These are phyloP conservation scores for Tetrapisispora phaffii DNA, from an alignment of 805 yeast genomes.

Conservation along the genomic window DNA sequence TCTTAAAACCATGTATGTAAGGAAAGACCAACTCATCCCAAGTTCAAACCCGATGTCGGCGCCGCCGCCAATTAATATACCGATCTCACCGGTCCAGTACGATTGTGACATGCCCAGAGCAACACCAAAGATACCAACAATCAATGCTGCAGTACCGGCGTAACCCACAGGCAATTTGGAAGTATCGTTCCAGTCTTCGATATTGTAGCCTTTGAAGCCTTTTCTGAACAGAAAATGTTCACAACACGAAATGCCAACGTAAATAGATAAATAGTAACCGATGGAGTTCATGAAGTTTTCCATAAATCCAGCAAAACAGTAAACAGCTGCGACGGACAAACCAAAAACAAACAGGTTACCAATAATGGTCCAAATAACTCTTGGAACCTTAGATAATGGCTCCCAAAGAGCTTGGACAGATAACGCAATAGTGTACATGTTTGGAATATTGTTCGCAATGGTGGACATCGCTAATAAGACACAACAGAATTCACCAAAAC, in stretches of 20 bases:
- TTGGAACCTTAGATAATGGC: constrained; percentile 61
- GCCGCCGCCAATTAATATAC: constrained; percentile 52
- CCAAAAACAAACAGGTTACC: constrained; percentile 74
- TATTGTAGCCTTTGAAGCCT: constrained; percentile 52
- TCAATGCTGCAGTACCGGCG: constrained; percentile 71
- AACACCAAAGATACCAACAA: constrained; percentile 77
- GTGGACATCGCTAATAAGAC: constrained; percentile 78
- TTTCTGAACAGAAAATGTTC: constrained; percentile 75
- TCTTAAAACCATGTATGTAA: constrained; percentile 48
- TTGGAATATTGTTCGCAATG: constrained; percentile 83
- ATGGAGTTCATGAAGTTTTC: constrained; percentile 81
- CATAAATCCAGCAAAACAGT: constrained; percentile 62
- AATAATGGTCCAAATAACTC: constrained; percentile 67
- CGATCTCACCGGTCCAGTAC: constrained; percentile 72
- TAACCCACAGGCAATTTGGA: constrained; percentile 57
- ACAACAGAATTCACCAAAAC: constrained; percentile 82
- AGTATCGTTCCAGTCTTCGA: constrained; percentile 48
- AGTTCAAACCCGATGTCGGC: constrained; percentile 84
- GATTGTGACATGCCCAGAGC: constrained; percentile 82
- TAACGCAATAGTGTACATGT: constrained; percentile 81
- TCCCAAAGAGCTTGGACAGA: constrained; percentile 80
- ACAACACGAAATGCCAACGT: constrained; percentile 57
- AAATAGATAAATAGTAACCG: constrained; percentile 84
- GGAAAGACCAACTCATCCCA: constrained; percentile 52
- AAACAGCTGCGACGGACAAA: constrained; percentile 80